Conservation (phyloP, 169 alveolate genomes). For the Plasmodium vinckei region DNA sequence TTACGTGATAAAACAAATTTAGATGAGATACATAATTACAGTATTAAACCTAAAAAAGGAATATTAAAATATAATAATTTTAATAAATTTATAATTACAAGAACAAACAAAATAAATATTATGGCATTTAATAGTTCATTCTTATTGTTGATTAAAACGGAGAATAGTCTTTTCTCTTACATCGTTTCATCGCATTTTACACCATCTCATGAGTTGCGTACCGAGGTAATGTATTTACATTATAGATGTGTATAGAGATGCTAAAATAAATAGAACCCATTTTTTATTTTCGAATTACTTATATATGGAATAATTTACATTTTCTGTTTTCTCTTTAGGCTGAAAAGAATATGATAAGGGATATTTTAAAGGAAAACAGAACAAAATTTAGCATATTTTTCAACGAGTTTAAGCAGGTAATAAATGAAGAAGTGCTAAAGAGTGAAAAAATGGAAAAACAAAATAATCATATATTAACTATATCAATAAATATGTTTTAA, state of each 20-base stretch:
- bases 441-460: background rate
- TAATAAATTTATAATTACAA: conserved; percentile 36
- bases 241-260: background rate
- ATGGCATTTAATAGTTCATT: conserved; percentile 13
- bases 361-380: conserved; percentile 49
- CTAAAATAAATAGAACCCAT: background rate
- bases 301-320: background rate
- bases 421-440: background rate
- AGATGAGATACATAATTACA: conserved; percentile 30
- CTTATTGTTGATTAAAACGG: conserved; percentile 38
- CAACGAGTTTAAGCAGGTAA: conserved; percentile 42
- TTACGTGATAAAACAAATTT: background rate
- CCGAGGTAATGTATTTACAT: background rate
- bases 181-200: conserved; percentile 28
- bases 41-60: conserved; percentile 28
- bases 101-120: conserved; percentile 21
- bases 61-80: conserved; percentile 19
- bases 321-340: background rate
- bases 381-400: conserved; percentile 41
- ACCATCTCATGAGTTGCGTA: background rate
- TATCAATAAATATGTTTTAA: background rate
- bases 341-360: conserved; percentile 25
- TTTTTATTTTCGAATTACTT: background rate
- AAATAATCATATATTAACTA: background rate
- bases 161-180: conserved; percentile 32